Percentiles rank a stretch among this genome's conserved stretches.
Evolutionary conservation across 1,284 basidiomycete genomes (phyloP).

Genomic region (Leccinum subrobustum): DNA sequence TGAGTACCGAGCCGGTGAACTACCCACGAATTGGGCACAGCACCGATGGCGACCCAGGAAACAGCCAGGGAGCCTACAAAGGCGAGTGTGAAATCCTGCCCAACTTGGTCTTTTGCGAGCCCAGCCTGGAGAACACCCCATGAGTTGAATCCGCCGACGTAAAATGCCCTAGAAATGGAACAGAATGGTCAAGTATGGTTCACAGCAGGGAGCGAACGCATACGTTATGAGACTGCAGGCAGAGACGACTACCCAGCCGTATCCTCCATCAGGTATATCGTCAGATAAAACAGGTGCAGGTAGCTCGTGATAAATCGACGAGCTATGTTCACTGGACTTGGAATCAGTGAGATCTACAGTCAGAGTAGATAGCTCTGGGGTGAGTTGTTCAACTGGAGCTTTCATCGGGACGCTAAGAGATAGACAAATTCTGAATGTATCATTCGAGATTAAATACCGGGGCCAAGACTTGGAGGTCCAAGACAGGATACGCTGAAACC

Average conservation of each 20-base stretch:
- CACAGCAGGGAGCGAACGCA: not conserved
- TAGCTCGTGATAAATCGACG: not conserved
- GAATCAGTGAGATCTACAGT: not conserved
- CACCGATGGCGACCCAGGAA: conserved; percentile 31
- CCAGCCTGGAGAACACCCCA: conserved; percentile 34
- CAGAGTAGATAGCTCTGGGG: not conserved
- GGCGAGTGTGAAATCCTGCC: conserved; percentile 26
- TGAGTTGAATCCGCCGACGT: conserved; percentile 27
- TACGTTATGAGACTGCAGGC: conserved; percentile 26
- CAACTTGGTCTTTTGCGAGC: conserved; percentile 26
- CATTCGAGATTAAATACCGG: conserved; percentile 3
- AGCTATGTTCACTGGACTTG: not conserved
- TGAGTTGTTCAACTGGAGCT: not conserved
- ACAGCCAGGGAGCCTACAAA: conserved; percentile 34
- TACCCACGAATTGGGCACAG: conserved; percentile 29
- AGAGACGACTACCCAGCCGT: conserved; percentile 23
- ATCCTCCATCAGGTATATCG: conserved; percentile 24
- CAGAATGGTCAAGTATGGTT: not conserved
- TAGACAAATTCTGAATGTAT: not conserved
- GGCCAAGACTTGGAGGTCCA: not conserved
- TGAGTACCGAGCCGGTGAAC: conserved; percentile 28
- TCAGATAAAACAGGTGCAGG: not conserved
- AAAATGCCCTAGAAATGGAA: conserved; percentile 20
- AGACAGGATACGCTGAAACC: conserved; percentile 8
- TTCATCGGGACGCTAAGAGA: not conserved